Base-by-base conservation (phyloP, 345 rosid genomes). In the Populus tremula region DNA sequence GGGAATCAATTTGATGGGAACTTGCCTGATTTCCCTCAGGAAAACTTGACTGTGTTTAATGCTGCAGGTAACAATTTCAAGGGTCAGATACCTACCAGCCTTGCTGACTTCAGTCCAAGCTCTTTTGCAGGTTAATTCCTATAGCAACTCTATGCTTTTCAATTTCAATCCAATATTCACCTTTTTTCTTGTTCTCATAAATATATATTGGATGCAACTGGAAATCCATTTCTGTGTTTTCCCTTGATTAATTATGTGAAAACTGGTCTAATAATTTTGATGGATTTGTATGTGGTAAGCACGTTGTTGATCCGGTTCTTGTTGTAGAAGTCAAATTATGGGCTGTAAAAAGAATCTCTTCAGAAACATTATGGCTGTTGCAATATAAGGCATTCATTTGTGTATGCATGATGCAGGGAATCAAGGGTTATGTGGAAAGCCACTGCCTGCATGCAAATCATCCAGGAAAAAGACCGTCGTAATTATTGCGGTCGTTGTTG, bases 361-460 rank as follows among this genome's bases (percentile, higher is more conserved):
- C 23, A 53, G 59, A 53, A 47, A 14, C n/a, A 74, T 65, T 13
- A 64, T 41, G 2, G 23, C 10, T 5, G 5, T 6, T 63, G 43
- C 47, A 23, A 21, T 16, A 41, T 43, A 76, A 50, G n/a, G 20
- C 66, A 64, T 59, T n/a, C 25, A 36, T 11, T 0, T 31, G 1
- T 36, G 6, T 33, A 72, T 47, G 61, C 21, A 38, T 67, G 16
- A 41, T 70, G 56, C 84, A 93, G 98, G 93, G 38, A 93, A 93
- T 79, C 84, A 81, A 56, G 89, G 67, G 0, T 78, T 95, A 25
- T 91, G 99, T 75, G 99, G 97, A 54, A 76, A 81, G 76, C 97
- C 99, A 8, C 81, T 93, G 23, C n/a, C 72, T 20, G 77, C 78
- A n/a, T 95, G 99, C 89, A 79, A 79, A 69, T 54, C 83, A 11